Evolutionary conservation across 257 asterid species (phyloP), one percentile per base, ranked within the genome.

Genomic region (Knoxia roxburghii): DNA sequence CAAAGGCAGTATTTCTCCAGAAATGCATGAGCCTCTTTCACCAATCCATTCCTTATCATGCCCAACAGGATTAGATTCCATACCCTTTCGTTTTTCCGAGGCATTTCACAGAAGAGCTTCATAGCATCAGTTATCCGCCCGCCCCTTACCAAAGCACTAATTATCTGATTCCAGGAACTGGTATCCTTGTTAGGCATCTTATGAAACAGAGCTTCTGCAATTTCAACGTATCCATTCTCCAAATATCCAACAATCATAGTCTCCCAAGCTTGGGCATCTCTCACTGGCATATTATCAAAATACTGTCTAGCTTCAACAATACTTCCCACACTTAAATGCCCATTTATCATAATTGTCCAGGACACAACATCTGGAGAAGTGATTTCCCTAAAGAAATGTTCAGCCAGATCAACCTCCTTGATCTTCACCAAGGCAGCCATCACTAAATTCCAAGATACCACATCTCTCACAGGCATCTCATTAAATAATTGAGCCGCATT

Each of bases 291-390:
- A 52, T 69, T 67, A 61, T 80, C 83, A 77, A 88, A 88, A 30
- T 71, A 54, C 26, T 71, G 68, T 76, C 88, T 81, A 1, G 89
- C 89, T 57, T 85, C 85, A 6, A 65, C 62, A 75, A 87, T 65
- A 57, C 72, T 68, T 5, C 86, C 85, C 39, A 70, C 76, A 35
- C 57, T 85, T 18, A 85, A 45, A 74, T 60, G 75, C 26, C 82
- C 84, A 75, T 83, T 88, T 74, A 85, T 52, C 90, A 85, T 85
- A 53, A 88, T 80, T 61, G 89, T 88, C 87, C 89, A 82, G 0
- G 87, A 80, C 0, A 80, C 90, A 68, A 77, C 77, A 76, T 88
- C 95, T 56, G 76, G 72, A 20, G 7, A 13, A 12, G 61, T 58
- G 86, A 85, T 88, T 64, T 69, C 54, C 35, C 69, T 62, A 56